phyloP scores from a whole-genome alignment of 495 filamentous ascomycete genomes.

The Chaetomium fimeti region DNA sequence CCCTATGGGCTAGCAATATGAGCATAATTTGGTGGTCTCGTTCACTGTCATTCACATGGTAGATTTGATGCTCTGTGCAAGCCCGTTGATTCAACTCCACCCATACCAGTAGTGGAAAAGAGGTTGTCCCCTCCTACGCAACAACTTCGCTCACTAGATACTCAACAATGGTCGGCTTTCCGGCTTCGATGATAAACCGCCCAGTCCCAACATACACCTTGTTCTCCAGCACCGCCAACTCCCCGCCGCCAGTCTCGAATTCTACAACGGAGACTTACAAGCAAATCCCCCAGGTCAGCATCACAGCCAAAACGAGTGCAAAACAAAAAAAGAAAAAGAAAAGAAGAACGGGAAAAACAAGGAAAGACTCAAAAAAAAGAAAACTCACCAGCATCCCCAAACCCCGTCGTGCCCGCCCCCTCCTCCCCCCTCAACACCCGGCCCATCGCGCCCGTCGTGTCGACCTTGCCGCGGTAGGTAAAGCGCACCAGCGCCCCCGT shows the following conservation, averaged over 20 bases:
- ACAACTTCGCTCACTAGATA: conserved; percentile 59
- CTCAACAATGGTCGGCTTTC: conserved; percentile 56
- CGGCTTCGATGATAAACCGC: conserved; percentile 53
- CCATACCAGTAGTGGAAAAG: not conserved
- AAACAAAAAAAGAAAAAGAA: conserved; percentile 18
- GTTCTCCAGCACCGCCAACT: conserved; percentile 51
- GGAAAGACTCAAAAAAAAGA: not conserved
- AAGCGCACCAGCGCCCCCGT: conserved; percentile 45
- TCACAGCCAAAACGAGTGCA: not conserved
- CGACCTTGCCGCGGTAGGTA: conserved; percentile 53
- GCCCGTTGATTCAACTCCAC: not conserved
- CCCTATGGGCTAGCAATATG: conserved; percentile 1
- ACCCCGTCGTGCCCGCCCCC: conserved; percentile 52
- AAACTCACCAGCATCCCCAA: conserved; percentile 57
- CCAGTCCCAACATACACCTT: conserved; percentile 57
- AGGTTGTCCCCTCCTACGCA: conserved; percentile 11
- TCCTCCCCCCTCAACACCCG: conserved; percentile 47
- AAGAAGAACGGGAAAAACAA: not conserved
- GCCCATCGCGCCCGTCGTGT: conserved; percentile 37
- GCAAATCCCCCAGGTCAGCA: not conserved
- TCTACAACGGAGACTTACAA: conserved; percentile 50
- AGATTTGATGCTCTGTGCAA: not conserved
- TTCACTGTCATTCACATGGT: not conserved
- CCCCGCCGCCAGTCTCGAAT: conserved; percentile 55
- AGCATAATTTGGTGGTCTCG: not conserved